Conservation (phyloP, 371 early-diverging fungal genomes). For the Furculomyces boomerangus region DNA sequence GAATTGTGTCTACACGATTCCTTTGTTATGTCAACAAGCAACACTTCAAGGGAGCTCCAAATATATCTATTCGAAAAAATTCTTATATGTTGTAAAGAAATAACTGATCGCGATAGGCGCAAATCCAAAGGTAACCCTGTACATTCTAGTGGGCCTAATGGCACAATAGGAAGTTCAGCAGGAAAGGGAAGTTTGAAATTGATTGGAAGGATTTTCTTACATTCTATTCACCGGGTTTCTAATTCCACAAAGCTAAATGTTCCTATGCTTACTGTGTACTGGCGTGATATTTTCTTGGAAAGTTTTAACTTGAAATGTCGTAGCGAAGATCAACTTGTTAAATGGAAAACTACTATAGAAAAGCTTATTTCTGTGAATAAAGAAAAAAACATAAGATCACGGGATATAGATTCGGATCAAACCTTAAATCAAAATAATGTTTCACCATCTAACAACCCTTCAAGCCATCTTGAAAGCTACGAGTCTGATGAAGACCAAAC, state of each 20-base stretch:
- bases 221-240: conserved; percentile 62
- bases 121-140: conserved; percentile 32
- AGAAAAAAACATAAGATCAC: neutral
- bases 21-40: conserved; percentile 53
- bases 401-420: conserved; percentile 3
- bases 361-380: conserved; percentile 22
- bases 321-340: conserved; percentile 72
- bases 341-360: conserved; percentile 64
- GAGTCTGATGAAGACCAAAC: conserved; percentile 9
- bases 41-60: conserved; percentile 53
- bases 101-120: conserved; percentile 22
- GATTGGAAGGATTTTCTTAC: conserved; percentile 56
- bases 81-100: conserved; percentile 72
- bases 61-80: conserved; percentile 79
- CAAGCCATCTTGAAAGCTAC: conserved; percentile 7
- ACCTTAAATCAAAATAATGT: conserved; percentile 4
- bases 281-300: conserved; percentile 54
- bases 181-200: conserved; percentile 34
- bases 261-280: conserved; percentile 40
- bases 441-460: conserved; percentile 1
- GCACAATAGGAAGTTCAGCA: conserved; percentile 5
- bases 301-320: conserved; percentile 66
- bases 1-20: conserved; percentile 62
- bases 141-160: neutral
- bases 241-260: conserved; percentile 41